Percentiles rank a stretch among this genome's conserved stretches.
Conservation (phyloP, 768 basidiomycete species). For the Lentinula boryana region DNA sequence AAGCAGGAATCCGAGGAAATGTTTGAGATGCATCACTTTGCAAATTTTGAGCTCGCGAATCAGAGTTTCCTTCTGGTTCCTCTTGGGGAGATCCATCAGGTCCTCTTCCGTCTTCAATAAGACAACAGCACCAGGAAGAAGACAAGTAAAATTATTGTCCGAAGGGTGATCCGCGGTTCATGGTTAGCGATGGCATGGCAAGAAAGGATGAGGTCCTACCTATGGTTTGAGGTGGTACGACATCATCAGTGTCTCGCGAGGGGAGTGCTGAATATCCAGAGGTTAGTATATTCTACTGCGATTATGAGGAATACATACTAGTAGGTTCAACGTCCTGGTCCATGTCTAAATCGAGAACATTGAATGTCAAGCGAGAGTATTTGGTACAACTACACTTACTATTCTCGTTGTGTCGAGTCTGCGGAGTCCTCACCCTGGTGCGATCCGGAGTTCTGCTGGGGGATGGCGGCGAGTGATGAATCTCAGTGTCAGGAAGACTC, state of each 20-base stretch:
- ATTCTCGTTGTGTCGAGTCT: neutral
- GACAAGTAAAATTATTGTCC: neutral
- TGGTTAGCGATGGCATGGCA: neutral
- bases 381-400: neutral
- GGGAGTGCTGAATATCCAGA: neutral
- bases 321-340: too few species aligned
- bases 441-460: neutral
- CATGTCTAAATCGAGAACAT: too few species aligned
- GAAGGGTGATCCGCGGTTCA: neutral
- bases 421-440: neutral
- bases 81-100: neutral
- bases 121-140: neutral
- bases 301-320: too few species aligned
- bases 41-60: neutral
- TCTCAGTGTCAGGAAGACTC: neutral
- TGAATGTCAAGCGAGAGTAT: too few species aligned
- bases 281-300: neutral
- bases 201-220: neutral
- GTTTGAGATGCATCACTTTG: neutral
- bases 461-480: neutral
- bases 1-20: neutral
- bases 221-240: too few species aligned
- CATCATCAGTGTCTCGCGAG: neutral
- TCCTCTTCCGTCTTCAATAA: neutral
- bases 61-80: neutral